Base-by-base conservation (phyloP, 1,284 basidiomycete species). In the Apiotrichum porosum region DNA sequence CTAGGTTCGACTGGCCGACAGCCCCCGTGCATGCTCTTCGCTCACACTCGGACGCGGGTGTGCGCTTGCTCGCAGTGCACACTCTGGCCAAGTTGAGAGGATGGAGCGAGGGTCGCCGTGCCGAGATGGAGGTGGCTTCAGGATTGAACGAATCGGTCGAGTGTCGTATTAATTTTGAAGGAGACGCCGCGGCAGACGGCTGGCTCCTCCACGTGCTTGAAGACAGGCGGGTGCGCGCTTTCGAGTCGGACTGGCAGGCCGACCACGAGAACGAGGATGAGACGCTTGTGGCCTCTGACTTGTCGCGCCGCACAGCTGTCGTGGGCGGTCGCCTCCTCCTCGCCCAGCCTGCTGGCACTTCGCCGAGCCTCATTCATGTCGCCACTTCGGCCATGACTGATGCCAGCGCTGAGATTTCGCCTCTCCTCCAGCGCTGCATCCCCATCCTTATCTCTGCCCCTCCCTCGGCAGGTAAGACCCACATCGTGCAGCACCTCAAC, bases 401-500 rank as follows among this genome's bases (percentile, higher is more conserved):
- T 4, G 76, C 85, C 0, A 77, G 95, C 4, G 80, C 78, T 3
- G 66, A 76, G 8, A 75, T 97, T 36, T 83, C 86, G 0, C 69
- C 84, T 13, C 79, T 83, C 45, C 62, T 86, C 1, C 84, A 83
- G 1, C 77, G 83, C 37, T 80, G 85, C 3, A 69, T 86, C 0
- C 94, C 95, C 2, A 82, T 82, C 9, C 83, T 99, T 19, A 71
- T 99, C 26, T 88, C 89, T 0, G 92, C 93, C 0, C 76, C 88
- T 0, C 84, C 92, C 0, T 94, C 92, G 0, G 85, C 88, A 4
- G 95, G 95, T 47, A 98, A 98, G 68, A 84, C 85, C 0, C 79
- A 90, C 10, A 75, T 95, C 14, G 74, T 98, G 24, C 78, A 83
- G 12, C 82, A 94, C 58, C 81, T 98, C 21, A 83, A 86, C 5